Evolutionary conservation across 768 basidiomycete genomes (phyloP).

Genomic region (Hericium alpestre): DNA sequence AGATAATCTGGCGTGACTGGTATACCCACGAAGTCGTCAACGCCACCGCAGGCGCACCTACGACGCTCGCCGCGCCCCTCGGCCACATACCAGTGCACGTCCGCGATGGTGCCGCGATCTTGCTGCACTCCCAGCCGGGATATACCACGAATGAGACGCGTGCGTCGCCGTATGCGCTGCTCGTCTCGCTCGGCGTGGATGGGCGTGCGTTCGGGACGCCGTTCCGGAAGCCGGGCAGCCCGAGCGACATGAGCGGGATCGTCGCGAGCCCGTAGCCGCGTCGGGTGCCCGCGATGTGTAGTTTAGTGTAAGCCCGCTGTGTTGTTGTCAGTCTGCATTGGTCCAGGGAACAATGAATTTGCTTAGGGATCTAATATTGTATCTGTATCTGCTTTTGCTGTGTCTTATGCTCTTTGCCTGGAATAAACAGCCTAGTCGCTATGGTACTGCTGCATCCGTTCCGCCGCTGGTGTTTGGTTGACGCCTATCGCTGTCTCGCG

Average conservation of each 20-base stretch:
- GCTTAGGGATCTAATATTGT: no score
- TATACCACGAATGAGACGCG: slow-evolving; percentile 64
- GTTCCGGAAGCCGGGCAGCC: background rate
- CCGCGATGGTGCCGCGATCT: slow-evolving; percentile 55
- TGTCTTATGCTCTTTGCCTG: no score
- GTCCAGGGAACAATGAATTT: no score
- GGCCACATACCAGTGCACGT: slow-evolving; percentile 70
- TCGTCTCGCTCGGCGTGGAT: slow-evolving; percentile 40
- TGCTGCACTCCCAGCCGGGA: slow-evolving; percentile 49
- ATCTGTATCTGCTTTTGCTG: no score
- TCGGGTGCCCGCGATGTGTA: no score
- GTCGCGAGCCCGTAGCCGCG: background rate
- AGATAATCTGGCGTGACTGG: slow-evolving; percentile 61
- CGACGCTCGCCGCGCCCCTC: slow-evolving; percentile 54
- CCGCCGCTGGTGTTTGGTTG: no score
- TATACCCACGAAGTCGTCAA: slow-evolving; percentile 53
- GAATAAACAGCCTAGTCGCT: no score
- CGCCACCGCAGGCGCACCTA: slow-evolving; percentile 27
- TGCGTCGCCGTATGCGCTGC: slow-evolving; percentile 48
- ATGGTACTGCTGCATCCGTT: no score
- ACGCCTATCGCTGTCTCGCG: no score
- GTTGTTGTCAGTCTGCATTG: no score
- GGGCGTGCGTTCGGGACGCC: slow-evolving; percentile 42
- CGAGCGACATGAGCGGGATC: background rate
- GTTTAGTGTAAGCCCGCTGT: no score